phyloP scores from a whole-genome alignment of 2,329 filamentous ascomycete species.

The Fonsecaea monophora region DNA sequence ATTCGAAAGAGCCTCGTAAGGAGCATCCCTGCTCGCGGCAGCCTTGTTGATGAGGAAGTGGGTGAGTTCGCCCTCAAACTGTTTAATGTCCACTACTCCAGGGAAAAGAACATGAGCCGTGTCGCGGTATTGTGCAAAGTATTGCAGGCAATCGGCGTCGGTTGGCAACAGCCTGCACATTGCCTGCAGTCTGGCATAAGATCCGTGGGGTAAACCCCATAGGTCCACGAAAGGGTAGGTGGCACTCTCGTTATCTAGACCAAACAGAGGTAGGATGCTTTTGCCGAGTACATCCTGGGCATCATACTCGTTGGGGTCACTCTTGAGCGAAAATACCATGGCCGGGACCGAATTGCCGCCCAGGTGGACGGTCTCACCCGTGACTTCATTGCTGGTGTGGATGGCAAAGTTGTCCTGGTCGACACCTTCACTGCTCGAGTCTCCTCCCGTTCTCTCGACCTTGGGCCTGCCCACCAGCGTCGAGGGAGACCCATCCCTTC shows the following conservation, averaged over 20 bases:
- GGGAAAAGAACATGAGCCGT: slow-evolving; percentile 66
- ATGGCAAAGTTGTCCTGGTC: slow-evolving; percentile 9
- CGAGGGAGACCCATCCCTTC: not conserved
- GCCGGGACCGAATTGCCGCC: slow-evolving; percentile 68
- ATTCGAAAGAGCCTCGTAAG: slow-evolving; percentile 56
- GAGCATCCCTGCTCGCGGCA: slow-evolving; percentile 1
- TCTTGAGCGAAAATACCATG: slow-evolving; percentile 61
- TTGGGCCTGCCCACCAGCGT: not conserved
- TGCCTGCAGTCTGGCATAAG: slow-evolving; percentile 61
- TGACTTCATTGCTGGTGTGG: slow-evolving; percentile 12
- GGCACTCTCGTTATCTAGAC: slow-evolving; percentile 67
- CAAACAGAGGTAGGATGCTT: slow-evolving; percentile 66
- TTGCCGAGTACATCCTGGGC: slow-evolving; percentile 64
- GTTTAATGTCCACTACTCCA: slow-evolving; percentile 62
- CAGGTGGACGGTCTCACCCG: slow-evolving; percentile 64
- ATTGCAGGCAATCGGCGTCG: slow-evolving; percentile 63
- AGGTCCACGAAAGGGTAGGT: slow-evolving; percentile 70
- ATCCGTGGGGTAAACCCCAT: slow-evolving; percentile 64
- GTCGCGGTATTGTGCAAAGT: slow-evolving; percentile 56
- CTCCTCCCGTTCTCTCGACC: not conserved
- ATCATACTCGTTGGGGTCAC: slow-evolving; percentile 53
- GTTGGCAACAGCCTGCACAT: slow-evolving; percentile 64
- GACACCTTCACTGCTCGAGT: slow-evolving; percentile 2
- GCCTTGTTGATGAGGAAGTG: slow-evolving; percentile 60
- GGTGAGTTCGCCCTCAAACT: slow-evolving; percentile 62